Evolutionary conservation across 768 basidiomycete species (phyloP).

Genomic region (Mycena vulgaris): DNA sequence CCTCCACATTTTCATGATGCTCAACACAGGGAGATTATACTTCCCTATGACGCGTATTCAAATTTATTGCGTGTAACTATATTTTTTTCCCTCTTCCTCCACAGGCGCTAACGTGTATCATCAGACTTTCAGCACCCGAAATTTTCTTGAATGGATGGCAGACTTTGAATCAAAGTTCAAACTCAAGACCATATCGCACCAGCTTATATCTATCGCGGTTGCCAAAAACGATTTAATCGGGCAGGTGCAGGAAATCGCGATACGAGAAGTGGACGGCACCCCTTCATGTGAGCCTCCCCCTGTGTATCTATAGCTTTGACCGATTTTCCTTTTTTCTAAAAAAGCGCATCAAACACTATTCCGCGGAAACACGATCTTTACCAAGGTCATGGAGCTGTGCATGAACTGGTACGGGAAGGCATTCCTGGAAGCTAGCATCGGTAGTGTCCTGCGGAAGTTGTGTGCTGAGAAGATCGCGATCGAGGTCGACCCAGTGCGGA

Average conservation of each 20-base stretch:
- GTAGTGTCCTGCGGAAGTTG: constrained; percentile 76
- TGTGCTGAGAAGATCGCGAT: constrained; percentile 82
- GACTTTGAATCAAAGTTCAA: constrained; percentile 79
- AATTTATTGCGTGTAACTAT: constrained; percentile 70
- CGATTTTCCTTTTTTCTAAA: constrained; percentile 12
- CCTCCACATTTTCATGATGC: constrained; percentile 19
- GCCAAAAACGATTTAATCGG: constrained; percentile 76
- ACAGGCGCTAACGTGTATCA: constrained; percentile 23
- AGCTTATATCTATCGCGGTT: constrained; percentile 79
- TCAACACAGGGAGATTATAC: constrained; percentile 77
- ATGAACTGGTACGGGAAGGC: constrained; percentile 87
- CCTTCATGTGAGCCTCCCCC: constrained; percentile 67
- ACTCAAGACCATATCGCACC: constrained; percentile 72
- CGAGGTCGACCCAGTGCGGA: constrained; percentile 86
- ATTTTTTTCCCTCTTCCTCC: neutral
- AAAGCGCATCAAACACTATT: constrained; percentile 86
- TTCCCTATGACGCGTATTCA: constrained; percentile 77
- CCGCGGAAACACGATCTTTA: constrained; percentile 76
- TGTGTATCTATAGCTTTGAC: constrained; percentile 7
- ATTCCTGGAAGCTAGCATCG: constrained; percentile 88
- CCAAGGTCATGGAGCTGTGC: constrained; percentile 83
- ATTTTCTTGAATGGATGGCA: constrained; percentile 81
- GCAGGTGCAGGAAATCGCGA: constrained; percentile 79
- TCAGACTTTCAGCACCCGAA: constrained; percentile 71
- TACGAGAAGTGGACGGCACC: constrained; percentile 79